Conservation (phyloP, 2,329 filamentous ascomycete species). For the Colletotrichum lupini region DNA sequence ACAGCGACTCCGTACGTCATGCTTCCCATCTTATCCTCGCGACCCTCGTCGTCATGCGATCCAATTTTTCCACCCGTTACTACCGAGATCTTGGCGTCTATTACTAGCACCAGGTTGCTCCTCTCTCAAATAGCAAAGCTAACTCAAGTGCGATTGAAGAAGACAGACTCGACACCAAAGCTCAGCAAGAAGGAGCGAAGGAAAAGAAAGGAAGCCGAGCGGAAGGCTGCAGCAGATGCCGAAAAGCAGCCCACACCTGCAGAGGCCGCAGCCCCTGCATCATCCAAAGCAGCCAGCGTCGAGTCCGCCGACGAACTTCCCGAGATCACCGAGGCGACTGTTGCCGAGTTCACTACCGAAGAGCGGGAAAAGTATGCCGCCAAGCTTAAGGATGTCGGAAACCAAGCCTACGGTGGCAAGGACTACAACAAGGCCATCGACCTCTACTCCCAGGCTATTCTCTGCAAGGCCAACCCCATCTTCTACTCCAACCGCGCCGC, state of each 20-base stretch:
- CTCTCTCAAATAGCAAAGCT: slow-evolving; percentile 1
- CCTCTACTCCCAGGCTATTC: slow-evolving; percentile 93
- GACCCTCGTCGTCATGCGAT: slow-evolving; percentile 24
- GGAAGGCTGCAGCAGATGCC: slow-evolving; percentile 61
- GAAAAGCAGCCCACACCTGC: slow-evolving; percentile 49
- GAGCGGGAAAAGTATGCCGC: slow-evolving; percentile 88
- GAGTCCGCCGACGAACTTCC: slow-evolving; percentile 76
- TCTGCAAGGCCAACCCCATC: slow-evolving; percentile 97
- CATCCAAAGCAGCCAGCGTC: slow-evolving; percentile 62
- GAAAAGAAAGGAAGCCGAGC: slow-evolving; percentile 84
- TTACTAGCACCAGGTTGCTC: background rate
- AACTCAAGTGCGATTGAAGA: slow-evolving; percentile 39
- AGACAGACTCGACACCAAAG: slow-evolving; percentile 68
- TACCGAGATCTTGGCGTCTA: slow-evolving; percentile 16
- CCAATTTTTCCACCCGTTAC: slow-evolving; percentile 6
- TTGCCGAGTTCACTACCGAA: slow-evolving; percentile 63
- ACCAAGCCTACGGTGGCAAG: slow-evolving; percentile 95
- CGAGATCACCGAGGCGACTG: slow-evolving; percentile 70
- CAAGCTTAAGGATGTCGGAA: slow-evolving; percentile 94
- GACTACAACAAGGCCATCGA: slow-evolving; percentile 94
- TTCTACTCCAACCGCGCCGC: slow-evolving; percentile 99
- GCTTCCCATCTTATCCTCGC: slow-evolving; percentile 39
- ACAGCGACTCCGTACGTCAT: slow-evolving; percentile 62
- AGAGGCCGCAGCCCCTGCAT: slow-evolving; percentile 45
- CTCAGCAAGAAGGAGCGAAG: slow-evolving; percentile 90